phyloP scores from a whole-genome alignment of 345 rosid genomes.

The Fremontodendron californicum region DNA sequence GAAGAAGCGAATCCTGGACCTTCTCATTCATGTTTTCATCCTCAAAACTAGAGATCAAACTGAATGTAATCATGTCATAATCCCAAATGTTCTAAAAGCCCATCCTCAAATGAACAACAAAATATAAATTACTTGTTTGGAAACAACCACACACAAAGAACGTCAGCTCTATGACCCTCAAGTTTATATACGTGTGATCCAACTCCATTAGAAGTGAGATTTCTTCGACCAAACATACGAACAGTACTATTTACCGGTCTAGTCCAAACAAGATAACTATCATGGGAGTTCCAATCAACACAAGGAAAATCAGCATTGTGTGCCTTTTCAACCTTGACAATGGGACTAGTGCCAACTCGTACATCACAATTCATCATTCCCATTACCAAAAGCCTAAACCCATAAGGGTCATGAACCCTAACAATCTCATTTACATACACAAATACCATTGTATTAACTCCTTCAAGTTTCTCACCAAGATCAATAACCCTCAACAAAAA shows the following conservation, averaged over 20 bases:
- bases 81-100: conserved; percentile 91
- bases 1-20: too few relatives aligned
- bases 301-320: conserved; percentile 91
- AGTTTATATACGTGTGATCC: conserved; percentile 70
- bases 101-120: conserved; percentile 94
- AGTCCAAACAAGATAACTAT: conserved; percentile 72
- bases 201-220: conserved; percentile 66
- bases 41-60: too few relatives aligned
- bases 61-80: too few relatives aligned
- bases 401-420: too few relatives aligned
- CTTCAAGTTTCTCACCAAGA: too few relatives aligned
- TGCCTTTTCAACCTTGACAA: conserved; percentile 86
- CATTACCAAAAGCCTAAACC: too few relatives aligned
- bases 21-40: too few relatives aligned
- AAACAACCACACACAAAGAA: conserved; percentile 83
- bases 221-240: conserved; percentile 84
- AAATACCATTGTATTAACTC: too few relatives aligned
- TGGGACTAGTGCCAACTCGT: conserved; percentile 74
- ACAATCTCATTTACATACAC: too few relatives aligned
- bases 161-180: conserved; percentile 88
- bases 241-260: conserved; percentile 94
- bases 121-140: conserved; percentile 81
- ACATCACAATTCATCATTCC: too few relatives aligned
- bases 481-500: too few relatives aligned
- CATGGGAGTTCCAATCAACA: too few relatives aligned